Percentiles rank a stretch among this genome's conserved stretches.
phyloP scores from a whole-genome alignment of 1,284 basidiomycete species.

The Farysia itapuensis region DNA sequence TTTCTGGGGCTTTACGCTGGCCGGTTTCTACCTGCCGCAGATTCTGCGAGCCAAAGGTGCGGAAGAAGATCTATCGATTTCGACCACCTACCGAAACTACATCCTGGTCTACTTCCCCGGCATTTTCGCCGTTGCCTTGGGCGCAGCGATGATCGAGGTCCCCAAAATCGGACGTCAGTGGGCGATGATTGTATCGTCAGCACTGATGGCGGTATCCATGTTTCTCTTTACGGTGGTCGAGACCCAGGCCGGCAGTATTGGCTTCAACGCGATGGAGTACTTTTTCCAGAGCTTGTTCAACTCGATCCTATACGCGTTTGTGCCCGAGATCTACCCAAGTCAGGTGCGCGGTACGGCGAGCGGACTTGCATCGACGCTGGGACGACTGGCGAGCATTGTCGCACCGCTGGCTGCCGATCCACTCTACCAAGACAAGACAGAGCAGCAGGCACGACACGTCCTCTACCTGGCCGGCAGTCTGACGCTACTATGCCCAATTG shows the following conservation, averaged over 20 bases:
- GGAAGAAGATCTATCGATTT: conserved; percentile 53
- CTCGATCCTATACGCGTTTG: conserved; percentile 61
- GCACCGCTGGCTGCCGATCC: conserved; percentile 60
- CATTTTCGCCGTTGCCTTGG: conserved; percentile 48
- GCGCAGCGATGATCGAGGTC: conserved; percentile 59
- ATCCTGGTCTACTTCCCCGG: conserved; percentile 40
- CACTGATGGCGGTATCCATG: conserved; percentile 60
- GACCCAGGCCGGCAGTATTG: conserved; percentile 32
- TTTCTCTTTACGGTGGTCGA: conserved; percentile 61
- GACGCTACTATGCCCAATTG: conserved; percentile 40
- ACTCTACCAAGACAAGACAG: conserved; percentile 68
- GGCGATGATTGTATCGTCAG: conserved; percentile 60
- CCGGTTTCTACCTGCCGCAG: conserved; percentile 61
- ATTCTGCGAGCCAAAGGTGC: conserved; percentile 59
- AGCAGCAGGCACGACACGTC: conserved; percentile 26
- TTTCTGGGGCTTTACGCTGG: conserved; percentile 61
- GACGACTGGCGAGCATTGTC: conserved; percentile 58
- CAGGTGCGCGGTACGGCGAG: conserved; percentile 60
- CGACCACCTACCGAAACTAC: conserved; percentile 60
- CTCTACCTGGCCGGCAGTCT: conserved; percentile 46
- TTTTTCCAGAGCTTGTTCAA: conserved; percentile 61
- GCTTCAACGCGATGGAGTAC: conserved; percentile 61
- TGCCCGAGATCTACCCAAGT: conserved; percentile 61
- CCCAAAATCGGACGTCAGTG: conserved; percentile 61
- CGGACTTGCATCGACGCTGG: conserved; percentile 60